phyloP scores from a whole-genome alignment of 768 basidiomycete genomes.

The Tricholoma bakamatsutake region DNA sequence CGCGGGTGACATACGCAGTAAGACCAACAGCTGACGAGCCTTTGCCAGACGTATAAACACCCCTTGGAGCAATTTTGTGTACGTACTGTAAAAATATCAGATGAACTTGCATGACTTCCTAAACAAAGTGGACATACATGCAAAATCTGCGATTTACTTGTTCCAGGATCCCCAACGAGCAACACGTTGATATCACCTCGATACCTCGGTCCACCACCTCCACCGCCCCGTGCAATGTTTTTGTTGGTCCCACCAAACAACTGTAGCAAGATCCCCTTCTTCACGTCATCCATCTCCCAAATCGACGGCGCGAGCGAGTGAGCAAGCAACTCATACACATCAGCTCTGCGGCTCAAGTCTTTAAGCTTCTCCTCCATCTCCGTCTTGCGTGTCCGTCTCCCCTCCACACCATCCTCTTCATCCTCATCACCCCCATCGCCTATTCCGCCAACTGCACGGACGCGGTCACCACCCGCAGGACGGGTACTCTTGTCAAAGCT shows the following conservation, averaged over 20 bases:
- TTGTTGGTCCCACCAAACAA: slow-evolving; percentile 98
- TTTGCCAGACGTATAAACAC: slow-evolving; percentile 97
- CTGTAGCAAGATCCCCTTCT: slow-evolving; percentile 95
- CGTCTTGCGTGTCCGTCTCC: slow-evolving; percentile 43
- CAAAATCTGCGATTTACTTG: slow-evolving; percentile 92
- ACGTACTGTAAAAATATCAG: slow-evolving; percentile 63
- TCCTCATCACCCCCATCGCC: slow-evolving; percentile 68
- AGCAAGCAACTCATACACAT: slow-evolving; percentile 83
- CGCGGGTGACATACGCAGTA: slow-evolving; percentile 96
- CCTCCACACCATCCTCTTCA: slow-evolving; percentile 41
- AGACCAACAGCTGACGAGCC: slow-evolving; percentile 98
- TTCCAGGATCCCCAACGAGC: slow-evolving; percentile 96
- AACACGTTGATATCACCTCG: slow-evolving; percentile 97
- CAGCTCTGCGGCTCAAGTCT: slow-evolving; percentile 65
- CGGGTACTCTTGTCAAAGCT: slow-evolving; percentile 79
- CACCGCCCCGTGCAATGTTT: slow-evolving; percentile 86
- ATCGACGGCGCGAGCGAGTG: slow-evolving; percentile 90
- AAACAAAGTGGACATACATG: slow-evolving; percentile 44
- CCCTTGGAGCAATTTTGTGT: slow-evolving; percentile 96
- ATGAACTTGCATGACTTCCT: neutral
- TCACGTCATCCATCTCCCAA: slow-evolving; percentile 98
- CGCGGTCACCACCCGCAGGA: slow-evolving; percentile 57
- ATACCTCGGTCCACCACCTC: slow-evolving; percentile 93
- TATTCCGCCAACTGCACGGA: slow-evolving; percentile 63
- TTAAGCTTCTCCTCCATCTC: slow-evolving; percentile 77